Percentiles rank a stretch among this genome's conserved stretches.
These are phyloP conservation scores for Closterium sp. DNA, from an alignment of 139 green algal genomes.

Conservation along the genomic window DNA sequence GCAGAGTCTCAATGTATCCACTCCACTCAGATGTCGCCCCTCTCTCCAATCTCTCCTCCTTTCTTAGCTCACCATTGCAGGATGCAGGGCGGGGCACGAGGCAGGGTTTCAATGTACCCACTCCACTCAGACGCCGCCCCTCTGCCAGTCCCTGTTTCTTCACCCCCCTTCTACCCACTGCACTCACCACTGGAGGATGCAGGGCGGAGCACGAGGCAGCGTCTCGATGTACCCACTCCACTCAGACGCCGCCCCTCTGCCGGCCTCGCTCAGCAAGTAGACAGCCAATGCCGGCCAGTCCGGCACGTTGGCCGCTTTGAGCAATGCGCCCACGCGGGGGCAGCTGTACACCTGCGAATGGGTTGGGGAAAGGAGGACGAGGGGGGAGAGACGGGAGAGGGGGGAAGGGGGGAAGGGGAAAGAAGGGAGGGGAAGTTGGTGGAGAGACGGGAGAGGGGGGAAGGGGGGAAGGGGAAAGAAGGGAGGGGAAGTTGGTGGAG, in stretches of 20 bases:
- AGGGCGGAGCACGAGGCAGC: slow-evolving; percentile 57
- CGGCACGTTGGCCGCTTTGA: slow-evolving; percentile 38
- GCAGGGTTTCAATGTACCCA: slow-evolving; percentile 58
- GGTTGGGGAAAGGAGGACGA: too few relatives aligned
- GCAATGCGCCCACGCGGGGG: slow-evolving; percentile 9
- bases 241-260: slow-evolving; percentile 2
- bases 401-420: too few relatives aligned
- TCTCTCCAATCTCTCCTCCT: too few relatives aligned
- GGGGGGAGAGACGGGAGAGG: too few relatives aligned
- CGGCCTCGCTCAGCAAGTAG: slow-evolving; percentile 52
- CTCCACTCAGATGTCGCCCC: too few relatives aligned
- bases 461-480: too few relatives aligned
- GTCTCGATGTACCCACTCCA: slow-evolving; percentile 56
- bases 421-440: too few relatives aligned
- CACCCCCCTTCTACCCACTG: too few relatives aligned
- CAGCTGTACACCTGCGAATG: neutral
- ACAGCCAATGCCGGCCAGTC: slow-evolving; percentile 69
- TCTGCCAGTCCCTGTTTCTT: neutral
- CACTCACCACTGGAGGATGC: slow-evolving; percentile 71
- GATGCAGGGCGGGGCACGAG: slow-evolving; percentile 54
- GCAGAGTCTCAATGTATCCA: slow-evolving; percentile 46
- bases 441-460: too few relatives aligned
- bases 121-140: slow-evolving; percentile 28
- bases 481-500: too few relatives aligned
- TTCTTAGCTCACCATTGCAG: slow-evolving; percentile 60